phyloP scores from a whole-genome alignment of 768 basidiomycete genomes.

The Panellus pusillus region DNA sequence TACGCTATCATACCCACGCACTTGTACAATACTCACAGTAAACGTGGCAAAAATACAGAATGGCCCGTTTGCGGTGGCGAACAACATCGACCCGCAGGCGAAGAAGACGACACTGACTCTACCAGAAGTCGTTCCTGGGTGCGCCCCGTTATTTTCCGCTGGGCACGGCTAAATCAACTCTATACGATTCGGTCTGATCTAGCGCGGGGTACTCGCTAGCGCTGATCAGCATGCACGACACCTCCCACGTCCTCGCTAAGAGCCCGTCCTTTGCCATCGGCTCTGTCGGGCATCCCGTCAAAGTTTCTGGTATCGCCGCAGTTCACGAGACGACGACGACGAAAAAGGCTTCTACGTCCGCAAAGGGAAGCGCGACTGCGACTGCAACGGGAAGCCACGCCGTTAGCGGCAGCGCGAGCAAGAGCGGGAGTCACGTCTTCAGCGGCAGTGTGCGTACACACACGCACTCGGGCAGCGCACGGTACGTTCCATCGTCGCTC shows the following conservation, averaged over 20 bases:
- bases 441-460: too few relatives aligned
- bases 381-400: too few relatives aligned
- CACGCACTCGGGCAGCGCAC: too few relatives aligned
- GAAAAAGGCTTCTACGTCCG: too few relatives aligned
- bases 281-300: background rate
- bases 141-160: background rate
- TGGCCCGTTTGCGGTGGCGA: background rate
- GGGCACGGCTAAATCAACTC: background rate
- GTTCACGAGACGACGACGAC: too few relatives aligned
- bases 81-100: conserved; percentile 7
- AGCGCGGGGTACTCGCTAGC: background rate
- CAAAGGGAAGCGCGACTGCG: too few relatives aligned
- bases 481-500: too few relatives aligned
- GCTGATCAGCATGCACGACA: background rate
- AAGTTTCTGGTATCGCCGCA: too few relatives aligned
- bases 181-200: background rate
- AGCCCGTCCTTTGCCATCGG: conserved; percentile 3
- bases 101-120: background rate
- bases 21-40: too few relatives aligned
- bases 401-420: too few relatives aligned
- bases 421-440: too few relatives aligned
- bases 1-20: background rate
- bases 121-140: conserved; percentile 2
- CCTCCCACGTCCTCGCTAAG: conserved; percentile 4
- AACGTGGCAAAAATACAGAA: too few relatives aligned